Conservation (phyloP, 768 basidiomycete species). For the Gloeophyllum trabeum region DNA sequence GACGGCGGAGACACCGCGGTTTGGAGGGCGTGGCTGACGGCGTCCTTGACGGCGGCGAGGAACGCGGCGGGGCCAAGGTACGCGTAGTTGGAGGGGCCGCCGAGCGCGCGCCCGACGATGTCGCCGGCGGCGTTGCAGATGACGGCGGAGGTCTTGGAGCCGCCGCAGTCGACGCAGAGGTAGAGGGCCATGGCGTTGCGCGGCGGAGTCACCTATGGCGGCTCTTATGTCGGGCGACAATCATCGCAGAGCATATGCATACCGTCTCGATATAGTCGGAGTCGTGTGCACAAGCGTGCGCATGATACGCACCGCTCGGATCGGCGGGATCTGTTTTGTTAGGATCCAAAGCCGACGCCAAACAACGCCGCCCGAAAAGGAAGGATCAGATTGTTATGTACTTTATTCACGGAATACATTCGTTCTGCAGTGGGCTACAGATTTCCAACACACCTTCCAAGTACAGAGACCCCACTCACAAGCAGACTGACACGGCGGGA, state of each 20-base stretch:
- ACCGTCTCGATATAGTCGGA: too few relatives aligned
- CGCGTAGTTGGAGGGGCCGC: slow-evolving; percentile 80
- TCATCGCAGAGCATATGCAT: too few relatives aligned
- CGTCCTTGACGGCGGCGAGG: slow-evolving; percentile 34
- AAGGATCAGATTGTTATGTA: too few relatives aligned
- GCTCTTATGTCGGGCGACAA: too few relatives aligned
- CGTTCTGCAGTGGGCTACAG: slow-evolving; percentile 79
- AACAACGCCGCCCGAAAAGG: too few relatives aligned
- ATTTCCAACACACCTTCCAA: slow-evolving; percentile 82
- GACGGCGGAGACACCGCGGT: slow-evolving; percentile 26
- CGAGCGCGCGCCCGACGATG: slow-evolving; percentile 54
- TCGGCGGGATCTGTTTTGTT: too few relatives aligned
- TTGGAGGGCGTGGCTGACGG: slow-evolving; percentile 45
- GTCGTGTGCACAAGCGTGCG: too few relatives aligned
- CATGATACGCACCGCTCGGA: too few relatives aligned
- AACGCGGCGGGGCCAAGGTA: slow-evolving; percentile 62
- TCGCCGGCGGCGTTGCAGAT: slow-evolving; percentile 47
- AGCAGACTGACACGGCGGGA: slow-evolving; percentile 93
- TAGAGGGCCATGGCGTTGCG: slow-evolving; percentile 64
- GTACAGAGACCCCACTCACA: slow-evolving; percentile 85
- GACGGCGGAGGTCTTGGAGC: slow-evolving; percentile 77
- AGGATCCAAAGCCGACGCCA: too few relatives aligned
- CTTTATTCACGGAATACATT: slow-evolving; percentile 62
- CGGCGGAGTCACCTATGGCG: too few relatives aligned
- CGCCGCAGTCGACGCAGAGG: slow-evolving; percentile 83